These are phyloP conservation scores for Phytophthora niederhauseri DNA, from an alignment of 352 stramenopile genomes.

Conservation along the genomic window DNA sequence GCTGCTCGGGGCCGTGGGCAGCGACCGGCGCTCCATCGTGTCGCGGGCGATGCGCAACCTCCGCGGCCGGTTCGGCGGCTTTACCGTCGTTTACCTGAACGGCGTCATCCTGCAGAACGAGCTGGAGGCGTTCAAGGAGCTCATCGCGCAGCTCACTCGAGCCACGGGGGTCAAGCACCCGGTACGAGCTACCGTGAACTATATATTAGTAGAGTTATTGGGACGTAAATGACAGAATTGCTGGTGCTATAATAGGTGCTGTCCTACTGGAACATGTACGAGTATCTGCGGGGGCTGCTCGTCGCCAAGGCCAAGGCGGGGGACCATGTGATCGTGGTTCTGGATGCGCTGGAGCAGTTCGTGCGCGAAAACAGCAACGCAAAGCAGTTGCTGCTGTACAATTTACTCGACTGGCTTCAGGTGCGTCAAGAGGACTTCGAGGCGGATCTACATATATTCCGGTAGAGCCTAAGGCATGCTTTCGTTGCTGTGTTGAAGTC, in stretches of 20 bases:
- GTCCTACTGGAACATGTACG: slow-evolving; percentile 88
- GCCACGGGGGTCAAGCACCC: slow-evolving; percentile 66
- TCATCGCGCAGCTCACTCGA: slow-evolving; percentile 68
- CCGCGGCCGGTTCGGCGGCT: slow-evolving; percentile 39
- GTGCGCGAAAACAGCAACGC: slow-evolving; percentile 57
- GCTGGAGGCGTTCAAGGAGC: slow-evolving; percentile 86
- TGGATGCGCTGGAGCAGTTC: slow-evolving; percentile 84
- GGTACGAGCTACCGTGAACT: slow-evolving; percentile 27
- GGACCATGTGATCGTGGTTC: slow-evolving; percentile 69
- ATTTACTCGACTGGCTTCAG: slow-evolving; percentile 86
- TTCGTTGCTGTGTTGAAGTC: slow-evolving; percentile 35
- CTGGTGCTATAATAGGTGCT: slow-evolving; percentile 42
- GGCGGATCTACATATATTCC: background rate
- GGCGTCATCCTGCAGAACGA: slow-evolving; percentile 83
- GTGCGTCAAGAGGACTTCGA: slow-evolving; percentile 18
- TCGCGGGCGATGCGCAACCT: slow-evolving; percentile 57
- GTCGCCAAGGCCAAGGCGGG: slow-evolving; percentile 49
- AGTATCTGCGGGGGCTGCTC: slow-evolving; percentile 75
- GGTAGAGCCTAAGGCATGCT: background rate
- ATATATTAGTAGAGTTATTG: background rate
- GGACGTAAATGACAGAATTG: background rate
- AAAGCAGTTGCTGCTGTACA: slow-evolving; percentile 88
- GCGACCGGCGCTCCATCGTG: slow-evolving; percentile 57
- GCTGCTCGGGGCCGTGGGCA: slow-evolving; percentile 65
- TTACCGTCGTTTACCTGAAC: slow-evolving; percentile 79